These are phyloP conservation scores for Trichoderma semiorbis DNA, from an alignment of 2,329 filamentous ascomycete species.

Conservation along the genomic window DNA sequence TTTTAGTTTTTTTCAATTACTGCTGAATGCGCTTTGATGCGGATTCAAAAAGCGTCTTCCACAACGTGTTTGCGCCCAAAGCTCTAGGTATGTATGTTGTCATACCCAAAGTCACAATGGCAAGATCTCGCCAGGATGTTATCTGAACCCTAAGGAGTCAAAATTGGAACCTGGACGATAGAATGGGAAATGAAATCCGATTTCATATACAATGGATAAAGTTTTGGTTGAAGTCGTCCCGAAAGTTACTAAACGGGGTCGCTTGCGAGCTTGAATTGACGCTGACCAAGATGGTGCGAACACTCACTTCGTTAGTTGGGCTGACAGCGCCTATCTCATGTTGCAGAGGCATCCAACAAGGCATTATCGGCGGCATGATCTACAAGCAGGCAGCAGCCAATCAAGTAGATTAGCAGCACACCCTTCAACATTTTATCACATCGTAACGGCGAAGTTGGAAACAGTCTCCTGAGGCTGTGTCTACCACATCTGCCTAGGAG, in stretches of 20 bases:
- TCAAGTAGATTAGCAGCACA: neutral
- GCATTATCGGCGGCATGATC: neutral
- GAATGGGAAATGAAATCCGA: neutral
- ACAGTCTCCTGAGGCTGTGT: neutral
- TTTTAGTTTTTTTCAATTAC: no score
- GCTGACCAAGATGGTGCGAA: neutral
- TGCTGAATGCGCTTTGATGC: neutral
- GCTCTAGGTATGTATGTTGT: no score
- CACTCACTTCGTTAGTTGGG: neutral
- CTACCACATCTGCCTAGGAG: neutral
- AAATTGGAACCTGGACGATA: neutral
- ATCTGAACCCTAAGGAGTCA: neutral
- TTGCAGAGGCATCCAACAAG: neutral
- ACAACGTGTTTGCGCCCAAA: neutral
- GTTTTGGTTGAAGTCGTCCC: neutral
- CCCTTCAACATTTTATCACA: neutral
- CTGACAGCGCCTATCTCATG: neutral
- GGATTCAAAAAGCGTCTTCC: neutral
- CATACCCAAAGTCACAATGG: no score
- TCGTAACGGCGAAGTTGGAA: neutral
- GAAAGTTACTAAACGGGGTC: neutral
- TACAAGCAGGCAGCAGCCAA: neutral
- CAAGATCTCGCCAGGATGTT: neutral
- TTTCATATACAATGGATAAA: neutral
- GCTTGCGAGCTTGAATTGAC: neutral